Evolutionary conservation across 768 basidiomycete species (phyloP).

Genomic region (Crassisporium funariophilum): DNA sequence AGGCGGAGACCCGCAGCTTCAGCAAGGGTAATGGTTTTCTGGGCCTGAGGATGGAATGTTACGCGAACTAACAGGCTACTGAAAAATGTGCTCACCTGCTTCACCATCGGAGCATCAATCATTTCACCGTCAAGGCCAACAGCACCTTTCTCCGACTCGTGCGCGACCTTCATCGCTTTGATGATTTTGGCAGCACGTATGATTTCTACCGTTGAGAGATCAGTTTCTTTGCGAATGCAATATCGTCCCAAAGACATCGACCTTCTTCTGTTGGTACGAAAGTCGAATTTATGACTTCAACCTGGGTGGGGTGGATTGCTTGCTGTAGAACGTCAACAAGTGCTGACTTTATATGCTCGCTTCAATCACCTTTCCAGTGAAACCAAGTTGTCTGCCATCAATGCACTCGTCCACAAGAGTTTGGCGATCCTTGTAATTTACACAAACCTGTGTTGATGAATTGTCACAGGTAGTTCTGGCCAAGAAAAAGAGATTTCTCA

Average conservation of each 20-base stretch:
- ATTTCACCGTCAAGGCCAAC: constrained; percentile 81
- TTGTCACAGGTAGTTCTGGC: neutral
- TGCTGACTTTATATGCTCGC: neutral
- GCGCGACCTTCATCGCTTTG: constrained; percentile 60
- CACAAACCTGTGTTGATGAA: constrained; percentile 62
- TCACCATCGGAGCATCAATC: constrained; percentile 92
- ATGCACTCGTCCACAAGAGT: constrained; percentile 72
- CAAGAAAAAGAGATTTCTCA: constrained; percentile 24
- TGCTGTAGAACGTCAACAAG: constrained; percentile 52
- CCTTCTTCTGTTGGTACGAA: constrained; percentile 79
- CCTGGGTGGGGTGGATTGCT: constrained; percentile 91
- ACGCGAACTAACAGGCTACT: neutral
- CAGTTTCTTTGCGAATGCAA: neutral
- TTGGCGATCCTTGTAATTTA: constrained; percentile 77
- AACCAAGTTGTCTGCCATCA: constrained; percentile 83
- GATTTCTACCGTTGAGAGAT: constrained; percentile 57
- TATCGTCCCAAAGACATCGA: constrained; percentile 26
- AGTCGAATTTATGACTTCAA: constrained; percentile 72
- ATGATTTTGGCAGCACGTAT: constrained; percentile 74
- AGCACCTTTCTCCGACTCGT: constrained; percentile 60
- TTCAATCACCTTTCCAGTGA: constrained; percentile 82
- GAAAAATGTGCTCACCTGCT: constrained; percentile 71
- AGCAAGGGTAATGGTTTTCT: constrained; percentile 55
- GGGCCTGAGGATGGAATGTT: constrained; percentile 28
- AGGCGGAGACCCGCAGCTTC: constrained; percentile 56